Evolutionary conservation across 23 red algal species (phyloP).

Genomic region (Chondrus crispus): DNA sequence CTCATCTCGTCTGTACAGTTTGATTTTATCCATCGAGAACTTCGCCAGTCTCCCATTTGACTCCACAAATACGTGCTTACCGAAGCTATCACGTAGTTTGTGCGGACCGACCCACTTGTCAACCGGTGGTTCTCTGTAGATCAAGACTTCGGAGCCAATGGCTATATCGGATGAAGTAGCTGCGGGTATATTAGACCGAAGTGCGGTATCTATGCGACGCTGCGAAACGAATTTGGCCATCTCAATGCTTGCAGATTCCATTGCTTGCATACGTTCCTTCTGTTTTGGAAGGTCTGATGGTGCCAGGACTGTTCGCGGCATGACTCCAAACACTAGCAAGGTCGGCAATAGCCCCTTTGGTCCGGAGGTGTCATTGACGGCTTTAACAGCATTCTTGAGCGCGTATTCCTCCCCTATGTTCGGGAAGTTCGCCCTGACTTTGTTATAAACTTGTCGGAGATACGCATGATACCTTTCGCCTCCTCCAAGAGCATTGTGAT

Average conservation of each 20-base stretch:
- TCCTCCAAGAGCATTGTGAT: neutral
- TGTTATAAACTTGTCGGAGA: neutral
- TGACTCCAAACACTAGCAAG: conserved; percentile 19
- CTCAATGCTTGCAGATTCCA: neutral
- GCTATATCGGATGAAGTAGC: neutral
- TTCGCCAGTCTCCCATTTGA: neutral
- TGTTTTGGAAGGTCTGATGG: conserved; percentile 11
- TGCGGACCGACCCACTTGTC: neutral
- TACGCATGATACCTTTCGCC: neutral
- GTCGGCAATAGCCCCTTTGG: neutral
- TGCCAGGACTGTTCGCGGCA: neutral
- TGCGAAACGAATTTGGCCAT: neutral
- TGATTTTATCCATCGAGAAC: neutral
- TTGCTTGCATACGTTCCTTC: neutral
- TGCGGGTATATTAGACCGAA: neutral
- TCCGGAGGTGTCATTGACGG: neutral
- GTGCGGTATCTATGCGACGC: neutral
- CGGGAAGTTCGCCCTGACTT: neutral
- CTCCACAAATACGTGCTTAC: neutral
- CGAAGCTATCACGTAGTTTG: neutral
- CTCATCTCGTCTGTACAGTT: no score
- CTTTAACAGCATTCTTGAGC: neutral
- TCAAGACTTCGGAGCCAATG: neutral
- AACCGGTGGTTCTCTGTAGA: neutral
- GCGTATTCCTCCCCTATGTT: neutral